Base-by-base conservation (phyloP, 2,329 filamentous ascomycete genomes). In the Thermothelomyces thermophilus region DNA sequence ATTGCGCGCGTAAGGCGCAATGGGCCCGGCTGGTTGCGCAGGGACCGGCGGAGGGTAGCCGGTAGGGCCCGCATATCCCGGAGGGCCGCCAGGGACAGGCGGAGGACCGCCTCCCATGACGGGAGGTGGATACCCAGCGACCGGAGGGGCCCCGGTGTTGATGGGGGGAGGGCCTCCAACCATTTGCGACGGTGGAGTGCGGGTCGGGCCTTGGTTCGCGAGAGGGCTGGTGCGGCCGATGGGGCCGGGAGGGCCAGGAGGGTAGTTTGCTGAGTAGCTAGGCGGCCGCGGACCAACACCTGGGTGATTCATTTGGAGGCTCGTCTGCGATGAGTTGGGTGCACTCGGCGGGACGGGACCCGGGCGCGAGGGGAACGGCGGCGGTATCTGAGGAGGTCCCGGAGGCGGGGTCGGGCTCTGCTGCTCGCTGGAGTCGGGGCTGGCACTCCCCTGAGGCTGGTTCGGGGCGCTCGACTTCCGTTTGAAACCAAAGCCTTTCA, bases 401-500 rank as follows among this genome's bases (percentile, higher is more conserved):
- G 63, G 61, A 52, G 66, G 64, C 63, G 68, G 66, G 60, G 60
- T 67, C 56, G 60, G 69, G 62, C 64, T 70, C 65, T 67, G 66
- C 63, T 65, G 56, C 56, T 65, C 55, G 65, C 76, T 71, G 66
- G 70, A 65, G 64, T 52, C 56, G 24, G 54, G 48, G 30, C 50
- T 53, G 37, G 50, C 41, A 22, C 24, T 51, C 37, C 46, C 41
- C 43, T 47, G 54, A 20, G 41, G 71, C 59, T 77, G 74, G 63
- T 79, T 78, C 68, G 75, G 80, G 67, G 76, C 75, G 63, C 75
- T 75, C 64, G 83, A 84, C 75, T 83, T 86, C 71, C 86, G 83
- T 79, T 86, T 87, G 76, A 87, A 86, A 72, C 86, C 84, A 73
- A 89, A 78, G 76, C 80, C 79, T 76, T 87, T 86, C 69, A 88